phyloP scores from a whole-genome alignment of 1,139 yeast genomes.

The Saccharomyces hybrid region DNA sequence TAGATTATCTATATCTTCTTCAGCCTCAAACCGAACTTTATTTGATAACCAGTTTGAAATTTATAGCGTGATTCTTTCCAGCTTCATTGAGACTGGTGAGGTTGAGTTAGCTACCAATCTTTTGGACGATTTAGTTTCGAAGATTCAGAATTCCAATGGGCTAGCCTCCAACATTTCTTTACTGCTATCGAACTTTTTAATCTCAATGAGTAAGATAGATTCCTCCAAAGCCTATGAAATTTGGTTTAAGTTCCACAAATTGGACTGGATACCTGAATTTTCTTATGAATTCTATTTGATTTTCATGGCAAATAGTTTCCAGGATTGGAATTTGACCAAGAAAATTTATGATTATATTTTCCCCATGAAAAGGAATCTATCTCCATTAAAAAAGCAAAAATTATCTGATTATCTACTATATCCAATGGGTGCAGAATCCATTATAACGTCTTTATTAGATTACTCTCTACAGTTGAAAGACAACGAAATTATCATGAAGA shows the following conservation, averaged over 20 bases:
- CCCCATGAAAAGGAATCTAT: conserved; percentile 25
- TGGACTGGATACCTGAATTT: conserved; percentile 37
- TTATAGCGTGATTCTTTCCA: conserved; percentile 44
- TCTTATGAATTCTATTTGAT: conserved; percentile 34
- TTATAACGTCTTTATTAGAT: conserved; percentile 25
- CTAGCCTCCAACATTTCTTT: conserved; percentile 27
- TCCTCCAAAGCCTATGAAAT: conserved; percentile 30
- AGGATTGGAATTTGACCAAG: conserved; percentile 30
- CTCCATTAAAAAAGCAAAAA: conserved; percentile 6
- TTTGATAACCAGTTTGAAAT: conserved; percentile 39
- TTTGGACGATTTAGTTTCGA: conserved; percentile 39
- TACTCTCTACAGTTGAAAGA: conserved; percentile 31
- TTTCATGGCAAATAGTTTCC: conserved; percentile 28
- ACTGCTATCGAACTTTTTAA: conserved; percentile 31
- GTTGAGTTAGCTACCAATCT: conserved; percentile 46
- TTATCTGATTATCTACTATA: conserved; percentile 22
- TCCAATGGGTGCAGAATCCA: conserved; percentile 22
- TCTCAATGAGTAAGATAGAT: conserved; percentile 32
- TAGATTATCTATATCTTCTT: conserved; percentile 16
- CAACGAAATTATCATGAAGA: conserved; percentile 31
- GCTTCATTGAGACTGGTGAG: conserved; percentile 46
- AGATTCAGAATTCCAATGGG: conserved; percentile 31
- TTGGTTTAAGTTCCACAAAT: conserved; percentile 32
- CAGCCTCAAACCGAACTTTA: background rate
- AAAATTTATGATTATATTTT: conserved; percentile 33